Evolutionary conservation across 495 filamentous ascomycete genomes (phyloP).

Genomic region (Niebla homalea): DNA sequence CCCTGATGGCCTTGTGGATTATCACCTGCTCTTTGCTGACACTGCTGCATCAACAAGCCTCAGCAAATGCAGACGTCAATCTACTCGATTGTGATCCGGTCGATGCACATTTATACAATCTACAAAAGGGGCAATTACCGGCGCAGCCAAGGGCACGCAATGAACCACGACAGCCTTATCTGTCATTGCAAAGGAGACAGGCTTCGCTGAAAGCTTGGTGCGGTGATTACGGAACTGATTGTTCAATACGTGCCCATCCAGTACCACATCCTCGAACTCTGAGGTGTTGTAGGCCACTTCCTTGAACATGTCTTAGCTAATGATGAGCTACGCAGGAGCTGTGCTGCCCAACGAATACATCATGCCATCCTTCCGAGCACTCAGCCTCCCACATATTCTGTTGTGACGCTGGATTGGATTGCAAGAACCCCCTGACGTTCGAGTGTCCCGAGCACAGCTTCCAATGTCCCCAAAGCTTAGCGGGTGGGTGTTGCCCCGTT

Average conservation of each 20-base stretch:
- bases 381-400: slow-evolving; percentile 6
- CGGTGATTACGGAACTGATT: slow-evolving; percentile 1
- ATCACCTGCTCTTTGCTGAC: slow-evolving; percentile 6
- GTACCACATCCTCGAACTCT: neutral
- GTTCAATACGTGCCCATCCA: slow-evolving; percentile 1
- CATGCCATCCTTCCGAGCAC: slow-evolving; percentile 2
- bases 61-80: neutral
- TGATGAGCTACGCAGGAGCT: neutral
- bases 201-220: neutral
- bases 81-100: no score
- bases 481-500: slow-evolving; percentile 28
- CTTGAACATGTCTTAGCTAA: neutral
- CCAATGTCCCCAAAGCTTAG: slow-evolving; percentile 20
- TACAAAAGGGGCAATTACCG: neutral
- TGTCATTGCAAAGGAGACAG: neutral
- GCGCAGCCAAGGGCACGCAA: neutral
- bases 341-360: slow-evolving; percentile 1
- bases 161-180: neutral
- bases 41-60: neutral
- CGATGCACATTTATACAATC: neutral
- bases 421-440: neutral
- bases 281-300: no score
- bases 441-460: slow-evolving; percentile 2
- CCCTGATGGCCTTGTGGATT: slow-evolving; percentile 8
- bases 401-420: neutral